phyloP scores from a whole-genome alignment of 495 filamentous ascomycete species.

The Letharia lupina region DNA sequence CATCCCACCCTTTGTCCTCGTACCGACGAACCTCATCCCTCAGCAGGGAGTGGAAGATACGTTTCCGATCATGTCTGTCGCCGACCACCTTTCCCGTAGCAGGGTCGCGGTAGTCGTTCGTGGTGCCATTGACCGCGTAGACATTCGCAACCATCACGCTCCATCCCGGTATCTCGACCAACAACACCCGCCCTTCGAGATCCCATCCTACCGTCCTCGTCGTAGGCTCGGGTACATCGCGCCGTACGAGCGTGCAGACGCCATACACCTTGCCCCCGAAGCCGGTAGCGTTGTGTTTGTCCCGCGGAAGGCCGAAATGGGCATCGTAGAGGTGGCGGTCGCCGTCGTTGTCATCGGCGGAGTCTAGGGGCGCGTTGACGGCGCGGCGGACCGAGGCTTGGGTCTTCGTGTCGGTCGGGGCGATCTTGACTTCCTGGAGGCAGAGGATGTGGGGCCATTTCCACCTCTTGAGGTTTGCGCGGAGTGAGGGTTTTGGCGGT shows the following conservation, averaged over 20 bases:
- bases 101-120: slow-evolving; percentile 35
- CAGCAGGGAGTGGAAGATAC: slow-evolving; percentile 37
- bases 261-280: slow-evolving; percentile 45
- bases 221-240: slow-evolving; percentile 30
- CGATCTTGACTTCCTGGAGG: slow-evolving; percentile 48
- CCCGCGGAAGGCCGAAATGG: slow-evolving; percentile 38
- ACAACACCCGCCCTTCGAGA: slow-evolving; percentile 41
- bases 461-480: slow-evolving; percentile 39
- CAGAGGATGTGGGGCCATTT: slow-evolving; percentile 40
- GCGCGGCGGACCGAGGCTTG: slow-evolving; percentile 30
- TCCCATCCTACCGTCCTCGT: slow-evolving; percentile 41
- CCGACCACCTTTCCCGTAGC: slow-evolving; percentile 34
- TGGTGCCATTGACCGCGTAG: slow-evolving; percentile 47
- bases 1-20: slow-evolving; percentile 32
- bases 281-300: slow-evolving; percentile 40
- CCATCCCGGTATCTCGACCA: slow-evolving; percentile 30
- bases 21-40: slow-evolving; percentile 34
- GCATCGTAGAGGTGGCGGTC: slow-evolving; percentile 33
- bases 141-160: slow-evolving; percentile 39
- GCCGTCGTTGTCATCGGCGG: background rate
- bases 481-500: slow-evolving; percentile 28
- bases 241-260: slow-evolving; percentile 40
- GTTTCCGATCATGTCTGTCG: slow-evolving; percentile 43
- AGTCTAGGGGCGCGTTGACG: slow-evolving; percentile 26
- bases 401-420: slow-evolving; percentile 28